These are phyloP conservation scores for Emericellopsis cladophorae DNA, from an alignment of 2,329 filamentous ascomycete species.

Conservation along the genomic window DNA sequence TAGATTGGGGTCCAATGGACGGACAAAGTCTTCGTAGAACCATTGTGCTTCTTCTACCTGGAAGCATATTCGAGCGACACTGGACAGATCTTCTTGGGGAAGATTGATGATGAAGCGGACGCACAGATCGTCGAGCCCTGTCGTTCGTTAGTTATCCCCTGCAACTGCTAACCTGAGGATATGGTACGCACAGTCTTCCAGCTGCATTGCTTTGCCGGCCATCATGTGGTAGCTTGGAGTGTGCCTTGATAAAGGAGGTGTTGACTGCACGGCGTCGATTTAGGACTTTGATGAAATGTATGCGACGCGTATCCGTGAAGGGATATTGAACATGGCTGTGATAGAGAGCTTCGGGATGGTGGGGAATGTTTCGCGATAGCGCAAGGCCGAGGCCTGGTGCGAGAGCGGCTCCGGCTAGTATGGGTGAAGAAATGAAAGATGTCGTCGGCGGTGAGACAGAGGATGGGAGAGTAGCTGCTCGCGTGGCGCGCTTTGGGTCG, in stretches of 20 bases:
- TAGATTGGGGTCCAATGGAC: conserved; percentile 71
- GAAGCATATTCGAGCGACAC: conserved; percentile 91
- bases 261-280: not conserved
- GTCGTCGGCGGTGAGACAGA: too few species aligned
- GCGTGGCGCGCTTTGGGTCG: too few species aligned
- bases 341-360: not conserved
- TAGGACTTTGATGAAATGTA: conserved; percentile 17
- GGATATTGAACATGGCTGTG: conserved; percentile 17
- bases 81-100: conserved; percentile 78
- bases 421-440: too few species aligned
- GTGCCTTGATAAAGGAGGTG: not conserved
- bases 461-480: too few species aligned
- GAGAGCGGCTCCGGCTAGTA: too few species aligned
- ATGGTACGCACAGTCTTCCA: conserved; percentile 66
- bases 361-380: not conserved
- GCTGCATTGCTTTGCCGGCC: conserved; percentile 66
- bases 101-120: conserved; percentile 98
- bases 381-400: too few species aligned
- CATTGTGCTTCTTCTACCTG: conserved; percentile 99
- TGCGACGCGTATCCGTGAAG: conserved; percentile 14
- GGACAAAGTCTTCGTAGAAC: conserved; percentile 99
- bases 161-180: not conserved
- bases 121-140: conserved; percentile 93
- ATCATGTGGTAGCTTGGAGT: conserved; percentile 35
- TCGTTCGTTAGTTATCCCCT: conserved; percentile 2